Base-by-base conservation (phyloP, 169 alveolate genomes). In the Cryptosporidium sp. region DNA sequence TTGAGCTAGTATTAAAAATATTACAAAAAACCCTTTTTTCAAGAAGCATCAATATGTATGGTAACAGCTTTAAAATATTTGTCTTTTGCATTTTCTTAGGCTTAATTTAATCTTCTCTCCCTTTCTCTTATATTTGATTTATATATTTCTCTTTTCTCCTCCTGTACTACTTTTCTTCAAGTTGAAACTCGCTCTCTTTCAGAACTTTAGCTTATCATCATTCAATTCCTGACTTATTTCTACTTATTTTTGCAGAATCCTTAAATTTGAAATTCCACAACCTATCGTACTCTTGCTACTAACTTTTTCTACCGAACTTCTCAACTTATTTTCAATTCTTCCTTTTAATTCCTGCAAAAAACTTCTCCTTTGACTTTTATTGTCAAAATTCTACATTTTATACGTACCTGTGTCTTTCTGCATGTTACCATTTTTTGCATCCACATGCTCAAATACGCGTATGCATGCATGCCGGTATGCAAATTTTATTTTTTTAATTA, bases 1-100 rank as follows among this genome's bases (percentile, higher is more conserved):
- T 65, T 37, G 89, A 80, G 45, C 69, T 62, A 7, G 80, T 48
- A 31, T 80, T 80, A 23, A 80, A 80, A 5, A 80, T 62, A 33
- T 65, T 65, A 29, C 89, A 59, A 21, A 43, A 6, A 10, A 45
- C 50, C 23, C 18, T 50, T 4, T 26, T 43, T 80, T 41, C 41
- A 10, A 80, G 33, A 29, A 29, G 9, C 2, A 55, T 12, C 29
- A 73, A 18, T 58, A 55, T 9, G 39, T 3, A 71, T 31, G 61
- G 68, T 69, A 55, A 55, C 0, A 55, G 37, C 37, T 21, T 55
- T 5, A 55, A 8, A 23, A 55, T 26, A 55, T 55, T 55, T 4
- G 16, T 12, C 67, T n/a, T 26, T 55, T 55, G 9, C 67, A 55
- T 55, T 21, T 55, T 55, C 14, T 55, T 26, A 23, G 67, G 67